A percentile compares a stretch with the other conserved stretches of the same genome.
Evolutionary conservation across 176 grass and related monocot genomes (phyloP).

Genomic region (Secale cereale): DNA sequence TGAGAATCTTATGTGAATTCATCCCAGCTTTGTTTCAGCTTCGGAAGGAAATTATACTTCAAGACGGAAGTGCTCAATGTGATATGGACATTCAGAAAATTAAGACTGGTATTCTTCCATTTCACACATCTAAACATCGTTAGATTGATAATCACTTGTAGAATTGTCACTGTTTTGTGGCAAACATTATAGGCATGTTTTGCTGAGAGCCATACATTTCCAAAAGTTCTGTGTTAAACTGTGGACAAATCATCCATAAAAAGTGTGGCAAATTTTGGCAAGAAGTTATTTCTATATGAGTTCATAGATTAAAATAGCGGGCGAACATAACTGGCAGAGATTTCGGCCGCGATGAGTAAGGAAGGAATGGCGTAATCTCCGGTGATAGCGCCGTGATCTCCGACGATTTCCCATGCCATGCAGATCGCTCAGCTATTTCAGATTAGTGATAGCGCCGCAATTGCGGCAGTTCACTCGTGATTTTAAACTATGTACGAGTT

Average conservation of each 20-base stretch:
- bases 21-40: constrained; percentile 17
- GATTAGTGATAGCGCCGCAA: too few species aligned
- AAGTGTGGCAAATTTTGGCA: background rate
- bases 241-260: background rate
- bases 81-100: constrained; percentile 53
- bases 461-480: too few species aligned
- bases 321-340: too few species aligned
- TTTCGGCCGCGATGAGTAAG: too few species aligned
- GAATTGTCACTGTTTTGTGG: constrained; percentile 1
- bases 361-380: too few species aligned
- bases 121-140: background rate
- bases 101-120: constrained; percentile 19
- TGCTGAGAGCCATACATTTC: background rate
- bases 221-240: background rate
- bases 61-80: constrained; percentile 36
- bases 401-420: too few species aligned
- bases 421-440: too few species aligned
- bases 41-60: constrained; percentile 17
- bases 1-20: background rate
- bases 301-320: too few species aligned
- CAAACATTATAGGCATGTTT: background rate
- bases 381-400: too few species aligned
- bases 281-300: background rate
- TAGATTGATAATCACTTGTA: background rate
- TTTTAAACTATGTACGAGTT: too few species aligned